These are phyloP conservation scores for Aspergillus uvarum DNA, from an alignment of 2,329 filamentous ascomycete genomes.

Conservation along the genomic window DNA sequence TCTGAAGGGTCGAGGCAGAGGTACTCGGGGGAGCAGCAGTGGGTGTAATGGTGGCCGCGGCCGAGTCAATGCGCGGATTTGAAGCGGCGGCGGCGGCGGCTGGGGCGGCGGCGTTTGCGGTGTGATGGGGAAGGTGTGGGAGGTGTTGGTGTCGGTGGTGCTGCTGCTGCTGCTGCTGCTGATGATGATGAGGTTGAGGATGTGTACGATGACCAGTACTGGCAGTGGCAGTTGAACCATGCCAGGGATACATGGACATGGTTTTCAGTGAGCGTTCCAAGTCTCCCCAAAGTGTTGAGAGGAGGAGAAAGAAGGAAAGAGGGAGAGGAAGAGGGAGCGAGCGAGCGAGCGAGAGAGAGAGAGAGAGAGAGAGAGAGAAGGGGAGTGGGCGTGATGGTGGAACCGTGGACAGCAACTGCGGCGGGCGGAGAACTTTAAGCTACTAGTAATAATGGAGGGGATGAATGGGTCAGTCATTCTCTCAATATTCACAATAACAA, in stretches of 20 bases:
- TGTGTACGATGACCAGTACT: not conserved
- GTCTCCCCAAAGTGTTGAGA: not conserved
- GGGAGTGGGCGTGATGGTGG: too few relatives aligned
- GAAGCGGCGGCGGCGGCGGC: conserved; percentile 6
- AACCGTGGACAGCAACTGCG: not conserved
- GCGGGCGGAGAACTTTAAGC: not conserved
- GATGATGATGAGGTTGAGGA: not conserved
- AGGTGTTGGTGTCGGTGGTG: not conserved
- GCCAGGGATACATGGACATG: conserved; percentile 22
- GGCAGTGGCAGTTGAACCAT: conserved; percentile 11
- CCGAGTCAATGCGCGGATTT: conserved; percentile 14
- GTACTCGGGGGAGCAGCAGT: not conserved
- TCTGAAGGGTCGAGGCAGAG: conserved; percentile 20
- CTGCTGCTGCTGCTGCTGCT: not conserved
- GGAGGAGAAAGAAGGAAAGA: not conserved
- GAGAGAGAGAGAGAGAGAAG: not conserved
- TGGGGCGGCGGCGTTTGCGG: conserved; percentile 1
- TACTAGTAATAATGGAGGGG: not conserved
- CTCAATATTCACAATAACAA: too few relatives aligned
- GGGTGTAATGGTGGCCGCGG: conserved; percentile 6
- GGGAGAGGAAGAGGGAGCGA: not conserved
- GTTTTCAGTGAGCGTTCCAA: not conserved
- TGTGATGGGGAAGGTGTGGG: conserved; percentile 4
- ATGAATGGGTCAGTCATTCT: too few relatives aligned
- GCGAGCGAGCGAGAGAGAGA: not conserved